phyloP scores from a whole-genome alignment of 2,329 filamentous ascomycete genomes.

The Sphaerulina musiva region DNA sequence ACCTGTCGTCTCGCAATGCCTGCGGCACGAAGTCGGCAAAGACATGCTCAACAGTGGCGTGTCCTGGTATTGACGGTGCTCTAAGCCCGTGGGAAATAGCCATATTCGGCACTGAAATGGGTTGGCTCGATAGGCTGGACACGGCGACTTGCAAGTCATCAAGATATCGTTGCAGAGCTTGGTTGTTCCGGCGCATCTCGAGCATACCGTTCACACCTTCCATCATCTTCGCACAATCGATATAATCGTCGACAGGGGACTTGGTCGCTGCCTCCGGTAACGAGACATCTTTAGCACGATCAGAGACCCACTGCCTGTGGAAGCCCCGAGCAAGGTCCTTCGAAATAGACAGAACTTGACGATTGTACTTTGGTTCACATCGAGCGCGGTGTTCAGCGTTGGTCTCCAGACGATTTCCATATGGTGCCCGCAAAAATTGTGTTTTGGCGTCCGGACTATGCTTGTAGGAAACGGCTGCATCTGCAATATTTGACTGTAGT shows the following conservation, averaged over 20 bases:
- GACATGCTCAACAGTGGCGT: conserved; percentile 1
- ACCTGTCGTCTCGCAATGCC: background rate
- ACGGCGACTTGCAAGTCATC: background rate
- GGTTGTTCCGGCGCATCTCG: background rate
- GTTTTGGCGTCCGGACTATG: conserved; percentile 4
- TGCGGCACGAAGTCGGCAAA: conserved; percentile 3
- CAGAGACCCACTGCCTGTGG: background rate
- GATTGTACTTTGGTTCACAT: no score
- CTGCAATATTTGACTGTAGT: background rate
- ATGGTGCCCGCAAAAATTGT: no score
- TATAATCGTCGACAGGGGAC: conserved; percentile 1
- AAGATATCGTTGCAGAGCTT: background rate
- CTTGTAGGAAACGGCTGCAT: background rate
- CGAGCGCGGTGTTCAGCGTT: no score
- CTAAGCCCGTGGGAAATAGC: no score
- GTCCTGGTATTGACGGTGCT: background rate
- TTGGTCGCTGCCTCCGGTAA: background rate
- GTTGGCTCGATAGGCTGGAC: background rate
- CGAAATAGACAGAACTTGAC: background rate
- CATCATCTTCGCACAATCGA: background rate
- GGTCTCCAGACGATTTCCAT: no score
- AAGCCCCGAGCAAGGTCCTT: background rate
- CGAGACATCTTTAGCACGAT: no score
- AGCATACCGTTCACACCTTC: background rate
- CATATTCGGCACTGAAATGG: background rate